Evolutionary conservation across 2,329 filamentous ascomycete species (phyloP).

Genomic region (Dothideomycetes sp.): DNA sequence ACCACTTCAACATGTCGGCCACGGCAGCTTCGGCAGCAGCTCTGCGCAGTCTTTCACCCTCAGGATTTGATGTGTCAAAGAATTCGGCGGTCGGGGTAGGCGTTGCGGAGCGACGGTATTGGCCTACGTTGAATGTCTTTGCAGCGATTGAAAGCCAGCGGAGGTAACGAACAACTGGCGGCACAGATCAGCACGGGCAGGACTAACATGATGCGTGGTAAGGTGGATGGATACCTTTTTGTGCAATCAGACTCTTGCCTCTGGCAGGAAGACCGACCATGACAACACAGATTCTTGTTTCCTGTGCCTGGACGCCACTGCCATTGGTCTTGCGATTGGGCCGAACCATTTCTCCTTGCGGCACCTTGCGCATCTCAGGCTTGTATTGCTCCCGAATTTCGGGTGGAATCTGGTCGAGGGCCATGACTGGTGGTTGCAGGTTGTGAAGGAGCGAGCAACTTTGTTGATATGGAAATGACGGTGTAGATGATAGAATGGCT

Average conservation of each 20-base stretch:
- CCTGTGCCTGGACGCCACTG: constrained; percentile 77
- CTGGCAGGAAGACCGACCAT: constrained; percentile 96
- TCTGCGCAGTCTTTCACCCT: constrained; percentile 80
- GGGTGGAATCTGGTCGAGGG: constrained; percentile 8
- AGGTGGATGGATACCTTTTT: constrained; percentile 66
- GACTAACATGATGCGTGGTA: neutral
- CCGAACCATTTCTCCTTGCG: constrained; percentile 10
- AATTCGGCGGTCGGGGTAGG: constrained; percentile 89
- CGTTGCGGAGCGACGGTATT: constrained; percentile 81
- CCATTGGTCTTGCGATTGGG: constrained; percentile 42
- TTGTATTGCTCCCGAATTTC: constrained; percentile 11
- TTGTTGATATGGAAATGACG: neutral
- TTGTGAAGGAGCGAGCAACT: neutral
- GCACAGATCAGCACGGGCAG: neutral
- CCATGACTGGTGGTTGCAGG: constrained; percentile 12
- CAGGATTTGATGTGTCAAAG: constrained; percentile 82
- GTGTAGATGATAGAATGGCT: neutral
- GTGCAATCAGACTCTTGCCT: constrained; percentile 95
- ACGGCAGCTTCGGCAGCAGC: constrained; percentile 89
- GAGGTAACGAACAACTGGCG: constrained; percentile 57
- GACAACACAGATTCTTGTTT: constrained; percentile 93
- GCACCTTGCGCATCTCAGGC: constrained; percentile 14
- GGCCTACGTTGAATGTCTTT: constrained; percentile 94
- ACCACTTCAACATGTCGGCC: constrained; percentile 90
- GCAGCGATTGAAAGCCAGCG: constrained; percentile 93